These are phyloP conservation scores for Leptographium wingfieldii DNA, from an alignment of 2,329 filamentous ascomycete species.

Conservation along the genomic window DNA sequence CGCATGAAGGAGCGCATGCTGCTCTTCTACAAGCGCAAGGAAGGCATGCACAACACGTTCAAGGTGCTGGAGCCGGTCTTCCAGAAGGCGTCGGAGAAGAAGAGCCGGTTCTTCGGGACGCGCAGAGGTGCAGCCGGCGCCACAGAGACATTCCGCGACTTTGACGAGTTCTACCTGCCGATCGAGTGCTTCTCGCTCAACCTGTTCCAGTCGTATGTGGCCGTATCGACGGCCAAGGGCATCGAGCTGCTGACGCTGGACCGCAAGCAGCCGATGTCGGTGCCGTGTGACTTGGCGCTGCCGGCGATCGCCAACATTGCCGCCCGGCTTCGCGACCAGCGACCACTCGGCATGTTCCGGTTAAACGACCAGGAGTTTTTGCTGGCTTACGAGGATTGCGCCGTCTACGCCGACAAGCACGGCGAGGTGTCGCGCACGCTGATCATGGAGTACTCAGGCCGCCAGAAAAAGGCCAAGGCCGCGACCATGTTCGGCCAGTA, in stretches of 20 bases:
- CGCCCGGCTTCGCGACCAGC: slow-evolving; percentile 66
- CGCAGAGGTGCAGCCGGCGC: slow-evolving; percentile 49
- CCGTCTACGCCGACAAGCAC: slow-evolving; percentile 96
- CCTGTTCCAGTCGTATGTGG: slow-evolving; percentile 87
- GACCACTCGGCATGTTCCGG: slow-evolving; percentile 90
- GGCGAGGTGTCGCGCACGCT: slow-evolving; percentile 88
- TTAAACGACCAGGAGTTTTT: slow-evolving; percentile 87
- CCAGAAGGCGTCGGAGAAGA: slow-evolving; percentile 81
- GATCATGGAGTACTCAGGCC: slow-evolving; percentile 98
- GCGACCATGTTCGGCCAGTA: slow-evolving; percentile 88
- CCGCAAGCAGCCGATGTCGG: slow-evolving; percentile 90
- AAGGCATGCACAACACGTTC: slow-evolving; percentile 85
- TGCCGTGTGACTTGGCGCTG: slow-evolving; percentile 66
- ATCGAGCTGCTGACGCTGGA: slow-evolving; percentile 94
- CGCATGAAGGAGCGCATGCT: slow-evolving; percentile 94
- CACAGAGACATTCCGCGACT: slow-evolving; percentile 95
- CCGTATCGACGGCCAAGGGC: slow-evolving; percentile 80
- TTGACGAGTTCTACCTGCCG: slow-evolving; percentile 97
- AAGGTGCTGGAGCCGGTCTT: slow-evolving; percentile 94
- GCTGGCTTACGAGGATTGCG: slow-evolving; percentile 88
- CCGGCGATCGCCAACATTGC: slow-evolving; percentile 77
- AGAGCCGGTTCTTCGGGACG: slow-evolving; percentile 51
- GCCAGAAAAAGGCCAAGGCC: slow-evolving; percentile 60
- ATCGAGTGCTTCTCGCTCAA: slow-evolving; percentile 92
- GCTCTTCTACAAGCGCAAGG: slow-evolving; percentile 94